Conservation (phyloP, 768 basidiomycete genomes). For the Panaeolus papilionaceus region DNA sequence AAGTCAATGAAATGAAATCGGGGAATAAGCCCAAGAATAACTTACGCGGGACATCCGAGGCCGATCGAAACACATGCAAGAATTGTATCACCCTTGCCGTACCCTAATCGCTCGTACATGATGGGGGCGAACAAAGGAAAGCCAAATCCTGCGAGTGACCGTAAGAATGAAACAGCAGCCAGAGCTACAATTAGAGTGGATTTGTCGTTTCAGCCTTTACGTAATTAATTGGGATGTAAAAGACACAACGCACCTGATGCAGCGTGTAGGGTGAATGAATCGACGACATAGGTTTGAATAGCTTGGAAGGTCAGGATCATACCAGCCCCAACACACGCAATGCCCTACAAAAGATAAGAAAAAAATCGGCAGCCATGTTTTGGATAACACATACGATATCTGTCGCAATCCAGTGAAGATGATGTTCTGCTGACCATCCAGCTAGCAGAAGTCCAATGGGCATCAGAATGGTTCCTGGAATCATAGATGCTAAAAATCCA, state of each 20-base stretch:
- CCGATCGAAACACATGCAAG: constrained; percentile 63
- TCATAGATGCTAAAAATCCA: constrained; percentile 54
- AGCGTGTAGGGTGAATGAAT: constrained; percentile 68
- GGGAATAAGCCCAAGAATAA: constrained; percentile 18
- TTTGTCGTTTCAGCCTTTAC: neutral
- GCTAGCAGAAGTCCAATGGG: constrained; percentile 72
- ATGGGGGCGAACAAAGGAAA: constrained; percentile 81
- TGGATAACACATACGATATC: constrained; percentile 58
- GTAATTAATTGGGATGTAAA: neutral
- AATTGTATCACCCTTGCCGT: constrained; percentile 72
- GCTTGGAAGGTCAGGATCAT: constrained; percentile 64
- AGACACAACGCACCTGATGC: constrained; percentile 59
- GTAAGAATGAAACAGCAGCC: constrained; percentile 66
- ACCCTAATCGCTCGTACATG: constrained; percentile 70
- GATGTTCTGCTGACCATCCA: constrained; percentile 70
- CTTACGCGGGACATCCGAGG: constrained; percentile 66
- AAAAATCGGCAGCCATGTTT: neutral
- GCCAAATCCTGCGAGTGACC: constrained; percentile 72
- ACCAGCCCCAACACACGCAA: constrained; percentile 60
- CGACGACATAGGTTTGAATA: constrained; percentile 73
- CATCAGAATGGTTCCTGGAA: constrained; percentile 62
- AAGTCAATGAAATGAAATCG: neutral
- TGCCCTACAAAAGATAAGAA: constrained; percentile 48
- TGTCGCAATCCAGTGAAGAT: constrained; percentile 71
- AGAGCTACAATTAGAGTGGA: constrained; percentile 46